Base-by-base conservation (phyloP, 139 green algal species). In the Chlorella sp. region DNA sequence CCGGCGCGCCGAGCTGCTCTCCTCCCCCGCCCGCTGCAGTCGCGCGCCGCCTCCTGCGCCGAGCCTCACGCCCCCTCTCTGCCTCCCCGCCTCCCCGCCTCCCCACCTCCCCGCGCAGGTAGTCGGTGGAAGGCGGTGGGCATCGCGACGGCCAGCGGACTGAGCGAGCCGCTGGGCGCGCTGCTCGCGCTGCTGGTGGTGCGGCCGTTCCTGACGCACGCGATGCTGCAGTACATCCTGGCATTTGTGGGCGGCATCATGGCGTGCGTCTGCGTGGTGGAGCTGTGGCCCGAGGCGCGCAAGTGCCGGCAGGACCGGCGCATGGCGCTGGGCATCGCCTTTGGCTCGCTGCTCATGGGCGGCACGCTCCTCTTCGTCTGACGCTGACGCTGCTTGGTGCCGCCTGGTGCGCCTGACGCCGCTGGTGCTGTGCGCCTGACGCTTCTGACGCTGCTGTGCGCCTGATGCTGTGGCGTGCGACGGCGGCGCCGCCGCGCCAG, bases 161-260 rank as follows among this genome's bases (percentile, higher is more conserved):
- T 98, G 60, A 93, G 86, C 2, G 93, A 98, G 80, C 93, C 93
- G 0, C 31, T 95, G 5, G 93, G 92, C 6, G 93, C 93, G 5
- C 69, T 94, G 43, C 51, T 94, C 38, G 87, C 93, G 8, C 74
- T 98, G 62, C 48, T 91, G 33, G 74, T 94, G 64, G 74, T 95
- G 21, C 81, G 83, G 63, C 87, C 90, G 8, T 91, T 94, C 67
- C 77, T 95, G 19, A 87, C 77, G 0, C 41, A 81, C 46, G 67
- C 84, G 36, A 80, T 71, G 7, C 73, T 97, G 51, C 83, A 94
- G 15, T 91, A 88, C 65, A 76, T 96, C 61, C 84, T 98, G 46
- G 93, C 88, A 0, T 88, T 88, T 79, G 91, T 93, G 19, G 93
- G 93, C 8, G 93, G 93, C 42, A 82, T 98, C 60, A 98, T 98